Evolutionary conservation across 768 basidiomycete species (phyloP).

Genomic region (Agaricus sinodeliciosus): DNA sequence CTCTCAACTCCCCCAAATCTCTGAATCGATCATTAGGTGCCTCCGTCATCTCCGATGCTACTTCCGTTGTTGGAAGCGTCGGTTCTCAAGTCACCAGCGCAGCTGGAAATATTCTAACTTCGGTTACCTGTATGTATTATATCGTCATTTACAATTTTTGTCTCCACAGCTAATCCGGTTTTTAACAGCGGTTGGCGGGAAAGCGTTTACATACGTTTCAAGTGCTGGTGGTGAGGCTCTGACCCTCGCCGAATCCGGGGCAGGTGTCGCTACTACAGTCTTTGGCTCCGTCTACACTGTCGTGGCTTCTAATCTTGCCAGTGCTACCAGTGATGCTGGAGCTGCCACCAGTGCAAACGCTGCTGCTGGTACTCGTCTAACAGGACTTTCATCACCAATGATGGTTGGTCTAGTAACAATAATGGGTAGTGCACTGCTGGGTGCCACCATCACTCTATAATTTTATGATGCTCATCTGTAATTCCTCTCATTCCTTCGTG

Average conservation of each 20-base stretch:
- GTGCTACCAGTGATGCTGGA: slow-evolving; percentile 19
- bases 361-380: slow-evolving; percentile 19
- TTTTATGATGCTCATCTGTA: not conserved
- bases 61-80: slow-evolving; percentile 21
- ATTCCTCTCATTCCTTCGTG: not conserved
- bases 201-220: slow-evolving; percentile 48
- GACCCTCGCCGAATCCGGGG: slow-evolving; percentile 45
- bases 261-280: slow-evolving; percentile 38
- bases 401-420: slow-evolving; percentile 29
- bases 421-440: slow-evolving; percentile 31
- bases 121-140: slow-evolving; percentile 35
- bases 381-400: slow-evolving; percentile 21
- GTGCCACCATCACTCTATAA: slow-evolving; percentile 33
- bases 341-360: slow-evolving; percentile 7
- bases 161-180: not conserved
- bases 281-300: slow-evolving; percentile 50
- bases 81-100: slow-evolving; percentile 25
- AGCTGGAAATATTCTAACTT: slow-evolving; percentile 27
- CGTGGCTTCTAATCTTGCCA: slow-evolving; percentile 26
- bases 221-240: slow-evolving; percentile 52
- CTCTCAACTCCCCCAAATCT: not conserved
- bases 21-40: slow-evolving; percentile 18
- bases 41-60: slow-evolving; percentile 31
- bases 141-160: slow-evolving; percentile 11
- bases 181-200: slow-evolving; percentile 44